Evolutionary conservation across 164 flowering plant species (phyloP).

Genomic region (Santalum album): DNA sequence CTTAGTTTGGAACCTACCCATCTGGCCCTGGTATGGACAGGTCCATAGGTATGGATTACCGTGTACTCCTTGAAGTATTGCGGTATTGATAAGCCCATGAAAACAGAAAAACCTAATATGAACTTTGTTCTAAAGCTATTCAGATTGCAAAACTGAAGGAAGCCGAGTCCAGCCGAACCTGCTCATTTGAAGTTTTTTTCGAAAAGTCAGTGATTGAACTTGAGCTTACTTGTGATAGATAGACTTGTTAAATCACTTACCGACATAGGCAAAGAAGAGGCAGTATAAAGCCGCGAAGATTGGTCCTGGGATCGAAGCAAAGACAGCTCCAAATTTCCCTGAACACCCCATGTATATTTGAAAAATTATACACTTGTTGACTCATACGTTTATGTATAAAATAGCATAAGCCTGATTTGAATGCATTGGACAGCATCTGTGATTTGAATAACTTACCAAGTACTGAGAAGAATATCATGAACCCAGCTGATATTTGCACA

Average conservation of each 20-base stretch:
- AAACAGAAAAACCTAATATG: conserved; percentile 67
- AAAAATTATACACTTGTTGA: background rate
- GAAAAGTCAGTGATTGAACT: no score
- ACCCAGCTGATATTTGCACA: conserved; percentile 66
- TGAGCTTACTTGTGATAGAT: background rate
- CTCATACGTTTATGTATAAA: no score
- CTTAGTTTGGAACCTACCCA: conserved; percentile 54
- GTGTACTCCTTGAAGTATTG: conserved; percentile 73
- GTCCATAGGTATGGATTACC: conserved; percentile 47
- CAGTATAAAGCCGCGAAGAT: conserved; percentile 63
- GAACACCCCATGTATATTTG: conserved; percentile 5
- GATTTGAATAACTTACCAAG: conserved; percentile 38
- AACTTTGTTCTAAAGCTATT: conserved; percentile 77
- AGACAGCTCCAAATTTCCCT: conserved; percentile 79
- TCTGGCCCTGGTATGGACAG: conserved; percentile 65
- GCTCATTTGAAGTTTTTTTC: conserved; percentile 8
- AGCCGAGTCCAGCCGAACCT: conserved; percentile 69
- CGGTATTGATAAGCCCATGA: conserved; percentile 81
- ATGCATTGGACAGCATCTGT: background rate
- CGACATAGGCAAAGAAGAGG: conserved; percentile 75
- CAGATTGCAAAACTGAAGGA: conserved; percentile 81
- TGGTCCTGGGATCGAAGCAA: conserved; percentile 75
- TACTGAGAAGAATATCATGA: conserved; percentile 73
- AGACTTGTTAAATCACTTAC: conserved; percentile 28
- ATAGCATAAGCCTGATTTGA: no score